Evolutionary conservation across 495 filamentous ascomycete genomes (phyloP), one percentile per base, ranked within the genome.

Genomic region (Cercophora samala): DNA sequence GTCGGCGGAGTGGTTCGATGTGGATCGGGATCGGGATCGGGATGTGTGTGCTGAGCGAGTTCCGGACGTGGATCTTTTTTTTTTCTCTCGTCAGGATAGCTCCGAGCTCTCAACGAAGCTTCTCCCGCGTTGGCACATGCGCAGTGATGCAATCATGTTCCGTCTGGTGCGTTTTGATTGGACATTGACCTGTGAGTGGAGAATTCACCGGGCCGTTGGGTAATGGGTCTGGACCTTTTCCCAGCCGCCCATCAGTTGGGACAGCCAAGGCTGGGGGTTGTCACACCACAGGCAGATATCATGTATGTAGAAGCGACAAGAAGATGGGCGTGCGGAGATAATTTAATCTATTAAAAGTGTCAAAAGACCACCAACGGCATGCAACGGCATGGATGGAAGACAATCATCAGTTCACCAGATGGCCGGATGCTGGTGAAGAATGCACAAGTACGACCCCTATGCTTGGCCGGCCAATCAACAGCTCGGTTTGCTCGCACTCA

Each of bases 401-500:
- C 19, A 58, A 3, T 6, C 25, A 62, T 42, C 21, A 37, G n/a
- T 17, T 62, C 21, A 4, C 60, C 18, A 46, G 29, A 62, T 60
- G 58, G 22, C 58, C 18, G 26, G 58, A 60, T 60, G 54, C 54
- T 60, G 24, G 4, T 46, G 24, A 21, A 37, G 29, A 42, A 62
- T 29, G 29, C n/a, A 19, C 25, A 46, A 9, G 18, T 62, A 29
- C 29, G 25, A 37, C 60, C 26, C 60, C 60, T 37, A 42, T 62
- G 60, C 60, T 62, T 29, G 51, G 63, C 63, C 29, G 58, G 55
- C 68, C 68, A 69, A 69, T 69, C 64, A 61, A 60, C 54, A 51
- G 11, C 54, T 51, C 23, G 59, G 52, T 29, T 26, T 18, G 59
- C 64, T 66, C 60, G 54, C 18, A 21, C 54, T 62, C 17, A 23